These are phyloP conservation scores for Penicillium lividum DNA, from an alignment of 495 filamentous ascomycete species.

Conservation along the genomic window DNA sequence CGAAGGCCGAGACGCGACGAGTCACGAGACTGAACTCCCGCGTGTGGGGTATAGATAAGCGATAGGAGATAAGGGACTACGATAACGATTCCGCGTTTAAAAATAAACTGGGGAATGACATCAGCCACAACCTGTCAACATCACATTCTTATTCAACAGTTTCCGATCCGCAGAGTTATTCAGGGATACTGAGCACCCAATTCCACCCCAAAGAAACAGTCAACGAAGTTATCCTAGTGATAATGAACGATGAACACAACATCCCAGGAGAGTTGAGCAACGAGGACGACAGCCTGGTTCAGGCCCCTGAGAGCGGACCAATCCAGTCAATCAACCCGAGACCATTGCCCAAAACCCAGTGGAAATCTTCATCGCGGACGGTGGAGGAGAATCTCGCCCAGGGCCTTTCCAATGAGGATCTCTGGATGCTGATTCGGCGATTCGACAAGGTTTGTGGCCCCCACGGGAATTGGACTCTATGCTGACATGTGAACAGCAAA, in stretches of 20 bases:
- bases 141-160: background rate
- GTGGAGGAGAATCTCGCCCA: slow-evolving; percentile 27
- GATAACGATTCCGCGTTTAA: slow-evolving; percentile 5
- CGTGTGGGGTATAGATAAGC: background rate
- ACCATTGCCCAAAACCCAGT: slow-evolving; percentile 16
- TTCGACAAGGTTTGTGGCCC: slow-evolving; percentile 65
- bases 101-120: slow-evolving; percentile 1
- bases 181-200: background rate
- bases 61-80: background rate
- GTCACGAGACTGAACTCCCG: background rate
- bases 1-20: background rate
- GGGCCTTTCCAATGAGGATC: slow-evolving; percentile 76
- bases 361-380: slow-evolving; percentile 24
- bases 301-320: slow-evolving; percentile 9
- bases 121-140: slow-evolving; percentile 1
- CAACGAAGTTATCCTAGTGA: background rate
- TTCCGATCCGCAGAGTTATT: background rate
- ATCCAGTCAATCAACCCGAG: slow-evolving; percentile 10
- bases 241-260: slow-evolving; percentile 25
- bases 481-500: slow-evolving; percentile 60
- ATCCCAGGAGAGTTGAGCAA: slow-evolving; percentile 19
- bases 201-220: background rate
- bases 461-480: slow-evolving; percentile 1
- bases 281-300: slow-evolving; percentile 17
- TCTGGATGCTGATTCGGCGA: slow-evolving; percentile 72